Conservation (phyloP, 2,329 filamentous ascomycete species). For the Aspergillus awamori region DNA sequence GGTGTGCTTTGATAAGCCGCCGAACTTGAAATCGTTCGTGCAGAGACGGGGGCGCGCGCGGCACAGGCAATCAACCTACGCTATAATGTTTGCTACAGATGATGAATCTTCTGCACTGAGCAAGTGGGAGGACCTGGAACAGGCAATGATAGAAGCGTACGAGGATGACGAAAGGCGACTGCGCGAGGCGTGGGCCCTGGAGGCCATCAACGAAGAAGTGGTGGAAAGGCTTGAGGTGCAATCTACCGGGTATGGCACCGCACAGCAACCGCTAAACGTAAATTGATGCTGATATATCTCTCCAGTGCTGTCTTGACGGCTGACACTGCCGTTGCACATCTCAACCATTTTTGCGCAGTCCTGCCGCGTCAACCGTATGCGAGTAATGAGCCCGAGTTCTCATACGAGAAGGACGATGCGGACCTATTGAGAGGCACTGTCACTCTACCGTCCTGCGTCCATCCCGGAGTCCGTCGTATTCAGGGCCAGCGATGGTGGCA, state of each 20-base stretch:
- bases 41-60: constrained; percentile 67
- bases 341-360: constrained; percentile 77
- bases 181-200: constrained; percentile 50
- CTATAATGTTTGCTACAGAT: constrained; percentile 51
- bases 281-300: not conserved
- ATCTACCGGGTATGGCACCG: constrained; percentile 28
- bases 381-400: constrained; percentile 69
- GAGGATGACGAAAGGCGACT: constrained; percentile 63
- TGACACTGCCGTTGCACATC: constrained; percentile 72
- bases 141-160: constrained; percentile 71
- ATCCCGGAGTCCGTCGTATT: constrained; percentile 61
- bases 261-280: not conserved
- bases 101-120: constrained; percentile 37
- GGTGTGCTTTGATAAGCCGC: constrained; percentile 64
- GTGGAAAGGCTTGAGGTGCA: constrained; percentile 45
- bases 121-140: constrained; percentile 70
- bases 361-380: constrained; percentile 61
- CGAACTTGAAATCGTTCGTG: constrained; percentile 66
- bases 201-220: constrained; percentile 50
- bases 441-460: constrained; percentile 69
- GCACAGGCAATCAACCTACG: constrained; percentile 57
- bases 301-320: constrained; percentile 68
- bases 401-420: constrained; percentile 25
- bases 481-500: constrained; percentile 62
- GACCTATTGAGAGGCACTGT: constrained; percentile 58